Evolutionary conservation across 805 yeast species (phyloP).

Genomic region (Wickerhamiella kurtzmanii): DNA sequence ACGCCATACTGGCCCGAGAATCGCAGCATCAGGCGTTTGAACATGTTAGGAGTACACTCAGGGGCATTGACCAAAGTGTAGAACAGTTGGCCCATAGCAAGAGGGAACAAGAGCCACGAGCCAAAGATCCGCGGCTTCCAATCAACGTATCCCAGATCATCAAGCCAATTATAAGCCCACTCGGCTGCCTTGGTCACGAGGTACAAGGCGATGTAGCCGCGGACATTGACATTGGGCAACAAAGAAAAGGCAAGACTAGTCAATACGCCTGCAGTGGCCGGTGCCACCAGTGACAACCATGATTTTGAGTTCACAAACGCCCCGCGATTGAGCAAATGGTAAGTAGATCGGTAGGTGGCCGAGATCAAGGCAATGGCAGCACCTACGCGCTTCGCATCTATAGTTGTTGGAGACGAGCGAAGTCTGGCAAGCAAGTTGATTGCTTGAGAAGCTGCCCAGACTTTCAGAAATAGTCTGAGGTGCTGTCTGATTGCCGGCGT

Average conservation of each 20-base stretch:
- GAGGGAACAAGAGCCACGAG: conserved; percentile 30
- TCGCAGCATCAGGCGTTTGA: conserved; percentile 21
- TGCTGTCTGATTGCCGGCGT: conserved; percentile 3
- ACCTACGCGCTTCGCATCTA: not conserved
- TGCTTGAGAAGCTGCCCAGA: not conserved
- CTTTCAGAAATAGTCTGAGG: conserved; percentile 1
- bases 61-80: conserved; percentile 25
- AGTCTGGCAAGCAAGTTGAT: not conserved
- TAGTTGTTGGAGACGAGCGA: not conserved
- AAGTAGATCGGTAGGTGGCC: not conserved
- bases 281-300: not conserved
- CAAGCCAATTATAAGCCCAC: conserved; percentile 24
- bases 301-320: not conserved
- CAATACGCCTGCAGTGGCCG: not conserved
- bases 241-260: not conserved
- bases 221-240: conserved; percentile 3
- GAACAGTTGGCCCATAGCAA: conserved; percentile 29
- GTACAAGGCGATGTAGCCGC: conserved; percentile 24
- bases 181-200: conserved; percentile 25
- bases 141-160: conserved; percentile 23
- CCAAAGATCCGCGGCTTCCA: conserved; percentile 27
- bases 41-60: conserved; percentile 24
- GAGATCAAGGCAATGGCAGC: not conserved
- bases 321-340: not conserved
- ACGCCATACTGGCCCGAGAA: conserved; percentile 24